Conservation (phyloP, 2,329 filamentous ascomycete species). For the Aspergillus tanneri region DNA sequence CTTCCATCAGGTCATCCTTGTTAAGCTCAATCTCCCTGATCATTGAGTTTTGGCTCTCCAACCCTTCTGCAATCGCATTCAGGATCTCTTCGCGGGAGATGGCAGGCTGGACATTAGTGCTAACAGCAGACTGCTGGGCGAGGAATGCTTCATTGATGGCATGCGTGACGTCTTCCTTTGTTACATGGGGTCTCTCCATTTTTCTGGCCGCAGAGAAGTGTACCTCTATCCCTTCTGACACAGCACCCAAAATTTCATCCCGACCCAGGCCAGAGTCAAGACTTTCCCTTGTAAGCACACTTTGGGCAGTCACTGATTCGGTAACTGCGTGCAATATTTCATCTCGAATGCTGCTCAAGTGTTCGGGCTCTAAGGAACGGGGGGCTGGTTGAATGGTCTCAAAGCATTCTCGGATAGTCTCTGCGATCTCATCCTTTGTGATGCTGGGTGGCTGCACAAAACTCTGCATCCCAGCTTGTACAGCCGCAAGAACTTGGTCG, state of each 20-base stretch:
- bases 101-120: constrained; percentile 38
- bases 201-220: constrained; percentile 53
- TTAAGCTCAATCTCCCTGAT: constrained; percentile 61
- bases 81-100: constrained; percentile 57
- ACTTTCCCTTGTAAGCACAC: constrained; percentile 31
- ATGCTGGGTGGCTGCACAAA: constrained; percentile 70
- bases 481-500: constrained; percentile 80
- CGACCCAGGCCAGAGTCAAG: constrained; percentile 47
- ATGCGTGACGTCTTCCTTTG: constrained; percentile 31
- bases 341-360: constrained; percentile 32
- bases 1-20: constrained; percentile 57
- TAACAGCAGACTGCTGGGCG: constrained; percentile 30
- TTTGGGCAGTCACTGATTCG: constrained; percentile 31
- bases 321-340: constrained; percentile 37
- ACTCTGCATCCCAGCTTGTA: constrained; percentile 81
- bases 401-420: constrained; percentile 79
- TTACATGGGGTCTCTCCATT: constrained; percentile 46
- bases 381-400: constrained; percentile 64
- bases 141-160: constrained; percentile 35
- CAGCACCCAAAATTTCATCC: constrained; percentile 59
- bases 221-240: constrained; percentile 57
- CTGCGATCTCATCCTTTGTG: constrained; percentile 78
- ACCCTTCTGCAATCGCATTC: constrained; percentile 58
- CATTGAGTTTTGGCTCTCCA: constrained; percentile 49
- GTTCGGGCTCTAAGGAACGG: constrained; percentile 24